Evolutionary conservation across 352 stramenopile species (phyloP), one percentile per base, ranked within the genome.

Genomic region (Phytophthora tubulina): DNA sequence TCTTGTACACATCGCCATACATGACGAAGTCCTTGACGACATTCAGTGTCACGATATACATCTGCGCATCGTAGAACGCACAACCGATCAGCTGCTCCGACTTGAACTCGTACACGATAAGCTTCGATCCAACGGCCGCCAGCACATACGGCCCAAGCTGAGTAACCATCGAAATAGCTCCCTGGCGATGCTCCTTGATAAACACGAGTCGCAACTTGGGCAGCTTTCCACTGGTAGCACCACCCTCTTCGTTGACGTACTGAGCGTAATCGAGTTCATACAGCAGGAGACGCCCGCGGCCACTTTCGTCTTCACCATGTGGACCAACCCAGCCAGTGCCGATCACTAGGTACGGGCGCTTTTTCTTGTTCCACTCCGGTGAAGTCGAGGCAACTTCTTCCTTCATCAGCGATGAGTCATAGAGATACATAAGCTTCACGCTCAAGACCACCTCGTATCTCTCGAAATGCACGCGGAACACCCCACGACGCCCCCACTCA

Each of bases 21-120:
- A 96, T 78, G 64, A 97, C 77, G 35, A 92, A 97, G 58, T 96
- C 89, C 54, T 92, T 93, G 7, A 96, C 81, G 38, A 95, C 87
- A 58, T 70, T 93, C 32, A 92, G 71, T 33, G 82, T 95, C 54
- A 95, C 87, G 58, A 96, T 96, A 63, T 88, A 96, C 72, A 94
- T 93, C 58, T 96, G 89, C 15, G 88, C 88, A 49, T 96, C 89
- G 67, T 95, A 96, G 65, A 96, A 96, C 0, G 89, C 88, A 54
- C 89, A 96, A 1, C 86, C 88, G 54, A 95, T 85, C 46, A 95
- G 75, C 71, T 96, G 88, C 61, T 94, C 88, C 27, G 86, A 93
- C 76, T 96, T 96, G 81, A 94, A 94, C 59, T 95, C 86, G 70
- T 96, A 95, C 73, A 95, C 86, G 51, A 96, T 96, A 32, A 96